Base-by-base conservation (phyloP, 2,329 filamentous ascomycete species). In the Alternaria dauci region DNA sequence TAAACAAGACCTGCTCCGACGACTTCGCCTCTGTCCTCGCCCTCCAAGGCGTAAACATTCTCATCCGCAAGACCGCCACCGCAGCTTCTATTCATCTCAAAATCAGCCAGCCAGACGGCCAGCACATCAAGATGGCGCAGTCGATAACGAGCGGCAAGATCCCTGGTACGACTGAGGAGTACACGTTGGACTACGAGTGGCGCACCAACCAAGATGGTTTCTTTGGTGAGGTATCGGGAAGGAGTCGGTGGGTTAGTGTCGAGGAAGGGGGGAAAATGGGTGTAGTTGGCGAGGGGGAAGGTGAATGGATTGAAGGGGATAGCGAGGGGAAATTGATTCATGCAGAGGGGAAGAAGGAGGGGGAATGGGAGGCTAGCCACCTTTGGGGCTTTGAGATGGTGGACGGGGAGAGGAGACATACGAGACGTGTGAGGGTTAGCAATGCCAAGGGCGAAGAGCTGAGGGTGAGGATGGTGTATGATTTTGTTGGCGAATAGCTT, bases 301-400 rank as follows among this genome's bases (percentile, higher is more conserved):
- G 53, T 4, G 53, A 52, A 9, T 67, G 64, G 60, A 51, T 65
- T 11, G 58, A 63, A 12, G 55, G 53, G 2, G 64, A 65, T 42
- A 65, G 59, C 16, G 55, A 59, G 9, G 55, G 58, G 1, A 57
- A 46, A 25, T 30, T 65, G 18, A 53, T 68, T 11, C 55, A 67
- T 5, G 64, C 58, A 0, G 57, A 68, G 23, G 55, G 62, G 2
- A 65, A 48, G 39, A 63, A 60, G 16, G 50, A 55, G 8, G 60
- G 59, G 2, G 43, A 62, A 32, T 69, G 59, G 61, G 62, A 62
- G 41, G 61, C 66, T 7, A 52, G 55, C 18, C 59, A 65, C 36
- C 51, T 68, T 23, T 68, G 59, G 63, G 63, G 63, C 0, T 65
- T 68, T 47, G 59, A 67, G 50, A 18, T 55, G 2, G 58, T 65